Percentiles rank a stretch among this genome's conserved stretches.
These are phyloP conservation scores for Flaveria ramosissima DNA, from an alignment of 129 eudicot species.

Conservation along the genomic window DNA sequence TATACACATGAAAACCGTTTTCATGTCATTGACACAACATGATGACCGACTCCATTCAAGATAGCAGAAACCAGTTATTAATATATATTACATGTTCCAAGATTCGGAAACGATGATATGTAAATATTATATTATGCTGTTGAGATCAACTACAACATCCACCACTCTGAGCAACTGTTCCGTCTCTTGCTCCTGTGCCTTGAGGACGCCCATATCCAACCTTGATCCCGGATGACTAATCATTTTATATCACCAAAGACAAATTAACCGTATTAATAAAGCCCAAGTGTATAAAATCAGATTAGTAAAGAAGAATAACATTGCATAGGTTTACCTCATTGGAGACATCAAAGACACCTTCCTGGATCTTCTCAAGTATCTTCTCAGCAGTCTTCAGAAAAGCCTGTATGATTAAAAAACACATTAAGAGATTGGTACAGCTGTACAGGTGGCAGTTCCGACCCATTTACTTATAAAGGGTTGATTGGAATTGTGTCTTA, in stretches of 20 bases:
- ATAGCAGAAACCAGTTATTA: slow-evolving; percentile 16
- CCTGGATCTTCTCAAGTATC: slow-evolving; percentile 80
- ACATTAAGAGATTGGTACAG: neutral
- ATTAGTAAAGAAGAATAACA: neutral
- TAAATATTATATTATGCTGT: neutral
- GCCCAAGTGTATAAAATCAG: neutral
- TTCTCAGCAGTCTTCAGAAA: slow-evolving; percentile 69
- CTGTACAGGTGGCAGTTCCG: neutral
- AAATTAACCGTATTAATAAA: neutral
- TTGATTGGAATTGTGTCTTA: neutral
- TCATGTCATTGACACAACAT: slow-evolving; percentile 11
- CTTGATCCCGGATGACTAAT: slow-evolving; percentile 63
- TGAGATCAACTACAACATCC: slow-evolving; percentile 62
- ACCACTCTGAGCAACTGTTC: slow-evolving; percentile 64
- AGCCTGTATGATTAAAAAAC: slow-evolving; percentile 44
- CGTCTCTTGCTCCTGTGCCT: slow-evolving; percentile 50
- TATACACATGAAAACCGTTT: slow-evolving; percentile 30
- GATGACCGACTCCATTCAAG: slow-evolving; percentile 6
- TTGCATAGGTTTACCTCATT: slow-evolving; percentile 56
- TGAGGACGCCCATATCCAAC: slow-evolving; percentile 51
- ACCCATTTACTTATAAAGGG: slow-evolving; percentile 10
- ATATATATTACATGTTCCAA: slow-evolving; percentile 18
- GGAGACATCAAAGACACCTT: slow-evolving; percentile 80
- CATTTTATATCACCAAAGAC: slow-evolving; percentile 17
- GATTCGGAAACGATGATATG: slow-evolving; percentile 28